phyloP scores from a whole-genome alignment of 148 eudicot species.

The Chenopodium berlandieri region DNA sequence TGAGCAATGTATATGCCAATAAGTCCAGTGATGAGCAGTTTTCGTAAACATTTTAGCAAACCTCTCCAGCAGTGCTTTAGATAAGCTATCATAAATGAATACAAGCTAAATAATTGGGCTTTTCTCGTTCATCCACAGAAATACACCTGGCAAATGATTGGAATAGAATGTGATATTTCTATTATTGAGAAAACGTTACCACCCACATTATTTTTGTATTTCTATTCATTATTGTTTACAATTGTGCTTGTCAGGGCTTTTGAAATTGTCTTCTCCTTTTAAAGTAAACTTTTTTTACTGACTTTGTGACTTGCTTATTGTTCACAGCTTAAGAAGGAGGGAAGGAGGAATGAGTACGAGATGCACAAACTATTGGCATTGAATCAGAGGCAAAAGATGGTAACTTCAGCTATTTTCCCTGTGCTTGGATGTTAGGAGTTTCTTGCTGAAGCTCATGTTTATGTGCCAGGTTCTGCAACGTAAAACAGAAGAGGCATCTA shows the following conservation, averaged over 20 bases:
- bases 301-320: conserved; percentile 10
- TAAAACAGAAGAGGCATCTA: conserved; percentile 93
- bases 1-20: neutral
- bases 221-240: neutral
- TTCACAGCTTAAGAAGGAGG: conserved; percentile 94
- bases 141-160: neutral
- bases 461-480: conserved; percentile 78
- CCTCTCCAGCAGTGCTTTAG: neutral
- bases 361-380: conserved; percentile 94
- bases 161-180: neutral
- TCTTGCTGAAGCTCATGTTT: conserved; percentile 4
- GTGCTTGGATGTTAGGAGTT: neutral
- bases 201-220: neutral
- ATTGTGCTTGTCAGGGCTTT: neutral
- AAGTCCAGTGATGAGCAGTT: neutral
- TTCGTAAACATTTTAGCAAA: neutral
- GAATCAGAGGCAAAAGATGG: conserved; percentile 97
- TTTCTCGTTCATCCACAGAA: neutral
- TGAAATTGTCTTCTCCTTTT: neutral
- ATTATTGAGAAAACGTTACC: neutral
- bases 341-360: conserved; percentile 96
- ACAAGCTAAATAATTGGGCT: neutral
- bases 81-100: neutral
- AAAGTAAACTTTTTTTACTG: neutral
- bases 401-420: conserved; percentile 22